Evolutionary conservation across 106 monocot species (phyloP).

Genomic region (Acorus gramineus): DNA sequence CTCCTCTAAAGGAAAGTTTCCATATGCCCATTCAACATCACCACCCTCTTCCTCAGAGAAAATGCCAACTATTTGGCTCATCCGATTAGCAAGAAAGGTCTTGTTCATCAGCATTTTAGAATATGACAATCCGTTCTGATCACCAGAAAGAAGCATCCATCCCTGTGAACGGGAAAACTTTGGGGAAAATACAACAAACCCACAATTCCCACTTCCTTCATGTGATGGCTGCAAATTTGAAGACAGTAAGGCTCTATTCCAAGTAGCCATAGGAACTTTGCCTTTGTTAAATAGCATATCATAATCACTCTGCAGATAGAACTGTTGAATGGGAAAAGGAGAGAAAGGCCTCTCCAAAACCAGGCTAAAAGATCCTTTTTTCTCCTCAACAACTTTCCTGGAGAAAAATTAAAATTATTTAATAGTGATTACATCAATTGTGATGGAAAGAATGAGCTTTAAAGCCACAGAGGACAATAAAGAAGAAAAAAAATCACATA

Average conservation of each 20-base stretch:
- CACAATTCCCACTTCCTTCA: slow-evolving; percentile 41
- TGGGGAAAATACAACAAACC: slow-evolving; percentile 76
- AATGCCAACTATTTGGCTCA: slow-evolving; percentile 46
- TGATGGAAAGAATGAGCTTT: neutral
- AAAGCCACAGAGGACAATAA: neutral
- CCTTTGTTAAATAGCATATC: slow-evolving; percentile 69
- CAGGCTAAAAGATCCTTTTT: slow-evolving; percentile 42
- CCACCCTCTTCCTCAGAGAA: slow-evolving; percentile 52
- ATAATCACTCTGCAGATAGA: slow-evolving; percentile 41
- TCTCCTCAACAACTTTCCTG: slow-evolving; percentile 54
- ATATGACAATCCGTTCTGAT: slow-evolving; percentile 16
- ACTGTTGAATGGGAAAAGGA: slow-evolving; percentile 68
- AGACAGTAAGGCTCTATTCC: slow-evolving; percentile 42
- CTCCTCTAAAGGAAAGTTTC: slow-evolving; percentile 82
- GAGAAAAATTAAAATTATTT: slow-evolving; percentile 2
- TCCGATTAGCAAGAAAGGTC: slow-evolving; percentile 15
- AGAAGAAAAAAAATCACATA: slow-evolving; percentile 21
- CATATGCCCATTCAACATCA: slow-evolving; percentile 61
- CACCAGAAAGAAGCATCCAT: slow-evolving; percentile 46
- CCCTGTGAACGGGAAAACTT: slow-evolving; percentile 45
- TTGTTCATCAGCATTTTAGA: slow-evolving; percentile 10
- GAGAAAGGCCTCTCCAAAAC: slow-evolving; percentile 83
- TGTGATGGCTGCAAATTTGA: slow-evolving; percentile 27
- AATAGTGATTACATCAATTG: neutral
- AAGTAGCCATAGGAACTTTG: slow-evolving; percentile 55